phyloP scores from a whole-genome alignment of 1,284 basidiomycete genomes.

The Chalciporus piperatoides region DNA sequence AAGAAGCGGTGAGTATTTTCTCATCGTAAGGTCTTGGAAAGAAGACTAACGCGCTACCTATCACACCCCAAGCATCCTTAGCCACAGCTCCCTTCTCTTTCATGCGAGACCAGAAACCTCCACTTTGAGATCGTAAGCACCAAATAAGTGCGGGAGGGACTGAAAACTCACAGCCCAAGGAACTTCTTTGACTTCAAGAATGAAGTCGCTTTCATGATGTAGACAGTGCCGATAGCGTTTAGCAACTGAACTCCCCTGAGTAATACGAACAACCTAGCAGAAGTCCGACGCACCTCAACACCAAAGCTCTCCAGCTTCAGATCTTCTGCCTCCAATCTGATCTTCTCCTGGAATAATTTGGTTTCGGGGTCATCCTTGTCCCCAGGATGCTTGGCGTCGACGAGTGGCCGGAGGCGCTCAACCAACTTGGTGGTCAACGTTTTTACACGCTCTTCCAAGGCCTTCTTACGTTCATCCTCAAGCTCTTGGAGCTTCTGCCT shows the following conservation, averaged over 20 bases:
- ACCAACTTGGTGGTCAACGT: slow-evolving; percentile 73
- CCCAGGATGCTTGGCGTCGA: slow-evolving; percentile 87
- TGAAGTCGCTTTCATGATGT: slow-evolving; percentile 90
- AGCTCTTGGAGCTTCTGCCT: slow-evolving; percentile 77
- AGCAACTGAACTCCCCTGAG: slow-evolving; percentile 49
- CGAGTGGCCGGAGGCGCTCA: slow-evolving; percentile 82
- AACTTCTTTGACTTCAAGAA: slow-evolving; percentile 92
- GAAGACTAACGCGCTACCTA: slow-evolving; percentile 78
- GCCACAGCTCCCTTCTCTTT: slow-evolving; percentile 94
- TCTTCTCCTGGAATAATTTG: slow-evolving; percentile 68
- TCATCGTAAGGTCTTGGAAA: slow-evolving; percentile 25
- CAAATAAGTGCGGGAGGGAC: slow-evolving; percentile 12
- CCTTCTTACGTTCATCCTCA: slow-evolving; percentile 75
- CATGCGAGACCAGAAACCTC: slow-evolving; percentile 90
- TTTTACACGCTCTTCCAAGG: slow-evolving; percentile 74
- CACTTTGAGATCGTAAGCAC: slow-evolving; percentile 44
- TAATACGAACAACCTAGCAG: background rate
- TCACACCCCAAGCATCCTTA: slow-evolving; percentile 92
- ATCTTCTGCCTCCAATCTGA: slow-evolving; percentile 90
- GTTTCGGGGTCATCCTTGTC: slow-evolving; percentile 86
- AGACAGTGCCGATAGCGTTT: slow-evolving; percentile 86
- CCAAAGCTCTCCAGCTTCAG: slow-evolving; percentile 98
- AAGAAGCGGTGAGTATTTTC: slow-evolving; percentile 1
- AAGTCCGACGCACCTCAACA: slow-evolving; percentile 66
- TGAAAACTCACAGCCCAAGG: slow-evolving; percentile 69